phyloP scores from a whole-genome alignment of 352 stramenopile species.

The Pilasporangium apinafurcum region DNA sequence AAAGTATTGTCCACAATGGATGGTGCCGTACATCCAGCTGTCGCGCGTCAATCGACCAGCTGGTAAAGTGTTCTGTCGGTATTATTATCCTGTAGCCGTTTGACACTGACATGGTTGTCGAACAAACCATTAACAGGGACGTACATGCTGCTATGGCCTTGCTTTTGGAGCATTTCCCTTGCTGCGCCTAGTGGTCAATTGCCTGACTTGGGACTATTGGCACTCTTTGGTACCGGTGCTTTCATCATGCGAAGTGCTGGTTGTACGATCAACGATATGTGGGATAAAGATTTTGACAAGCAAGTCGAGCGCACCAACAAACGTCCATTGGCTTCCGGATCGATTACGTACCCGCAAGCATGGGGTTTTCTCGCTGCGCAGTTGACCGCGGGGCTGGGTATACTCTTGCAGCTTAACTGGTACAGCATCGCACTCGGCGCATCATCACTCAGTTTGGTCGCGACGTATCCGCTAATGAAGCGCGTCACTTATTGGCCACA shows the following conservation, averaged over 20 bases:
- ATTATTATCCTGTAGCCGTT: not conserved
- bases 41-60: conserved; percentile 76
- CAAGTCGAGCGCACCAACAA: conserved; percentile 93
- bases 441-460: conserved; percentile 92
- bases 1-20: conserved; percentile 58
- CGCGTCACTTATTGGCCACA: conserved; percentile 97
- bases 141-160: conserved; percentile 96
- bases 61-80: conserved; percentile 19
- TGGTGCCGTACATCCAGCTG: conserved; percentile 86
- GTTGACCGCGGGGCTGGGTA: conserved; percentile 86
- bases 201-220: conserved; percentile 77
- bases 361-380: conserved; percentile 92
- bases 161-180: conserved; percentile 96
- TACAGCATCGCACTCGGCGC: conserved; percentile 92
- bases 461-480: conserved; percentile 97
- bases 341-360: conserved; percentile 88
- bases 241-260: conserved; percentile 97
- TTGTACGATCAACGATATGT: conserved; percentile 99
- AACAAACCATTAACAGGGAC: conserved; percentile 37
- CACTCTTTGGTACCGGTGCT: conserved; percentile 83
- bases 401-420: conserved; percentile 94
- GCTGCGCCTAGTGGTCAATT: conserved; percentile 77
- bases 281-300: conserved; percentile 97
- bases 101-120: not conserved
- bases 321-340: conserved; percentile 90